phyloP scores from a whole-genome alignment of 2,329 filamentous ascomycete genomes.

The Ophiostoma sp. region DNA sequence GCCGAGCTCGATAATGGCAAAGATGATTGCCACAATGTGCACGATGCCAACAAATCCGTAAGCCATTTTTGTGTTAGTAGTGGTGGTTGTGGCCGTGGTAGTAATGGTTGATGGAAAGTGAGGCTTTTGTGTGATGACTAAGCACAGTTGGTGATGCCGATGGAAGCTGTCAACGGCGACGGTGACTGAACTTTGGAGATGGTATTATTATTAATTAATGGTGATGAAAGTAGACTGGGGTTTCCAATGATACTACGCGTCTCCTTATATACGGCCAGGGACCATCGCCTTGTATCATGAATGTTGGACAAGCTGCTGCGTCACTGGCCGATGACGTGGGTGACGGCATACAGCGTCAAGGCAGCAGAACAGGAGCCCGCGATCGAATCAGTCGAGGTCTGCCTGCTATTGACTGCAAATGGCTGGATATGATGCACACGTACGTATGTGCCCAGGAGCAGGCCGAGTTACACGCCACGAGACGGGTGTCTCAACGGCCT shows the following conservation, averaged over 20 bases:
- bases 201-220: too few species aligned
- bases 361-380: background rate
- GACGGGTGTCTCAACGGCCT: background rate
- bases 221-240: too few species aligned
- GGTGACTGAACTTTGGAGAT: too few species aligned
- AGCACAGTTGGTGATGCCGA: background rate
- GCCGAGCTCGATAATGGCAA: constrained; percentile 70
- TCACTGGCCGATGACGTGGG: constrained; percentile 10
- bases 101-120: background rate
- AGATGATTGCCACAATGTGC: constrained; percentile 60
- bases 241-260: background rate
- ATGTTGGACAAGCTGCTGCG: background rate
- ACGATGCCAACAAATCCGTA: constrained; percentile 55
- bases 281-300: background rate
- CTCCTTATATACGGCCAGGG: background rate
- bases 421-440: background rate
- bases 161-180: too few species aligned
- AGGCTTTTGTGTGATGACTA: background rate
- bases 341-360: constrained; percentile 10
- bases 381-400: background rate
- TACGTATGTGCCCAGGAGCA: constrained; percentile 4
- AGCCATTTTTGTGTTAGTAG: constrained; percentile 39
- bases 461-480: background rate
- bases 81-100: background rate
- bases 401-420: background rate